Base-by-base conservation (phyloP, 1,139 yeast species). In the Wickerhamomyces sp. region DNA sequence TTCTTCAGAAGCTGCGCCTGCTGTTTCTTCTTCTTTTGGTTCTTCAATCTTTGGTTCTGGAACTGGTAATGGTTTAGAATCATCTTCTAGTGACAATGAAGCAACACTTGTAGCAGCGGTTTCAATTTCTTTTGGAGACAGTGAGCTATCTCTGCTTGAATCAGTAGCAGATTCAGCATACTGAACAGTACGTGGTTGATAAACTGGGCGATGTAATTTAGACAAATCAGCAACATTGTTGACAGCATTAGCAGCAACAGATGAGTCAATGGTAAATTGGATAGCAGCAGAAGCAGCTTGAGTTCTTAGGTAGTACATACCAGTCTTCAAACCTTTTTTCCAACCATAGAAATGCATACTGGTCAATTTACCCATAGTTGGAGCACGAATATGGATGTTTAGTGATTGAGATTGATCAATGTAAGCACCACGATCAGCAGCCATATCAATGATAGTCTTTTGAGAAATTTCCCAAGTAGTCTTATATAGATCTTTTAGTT, bases 391-490 rank as follows among this genome's bases (percentile, higher is more conserved):
- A 70, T 87, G 86, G 57, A 91, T 81, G 67, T 91, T 93, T 76
- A 93, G 73, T 45, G 94, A 82, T 70, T 93, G 98, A 52, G 94
- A 87, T 68, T 93, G 99, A 67, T 93, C 99, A 62, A 93, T 84
- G 68, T 80, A 93, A 30, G 95, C 89, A 40, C 93, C 86, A 61
- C 99, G 79, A 62, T 90, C 98, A 39, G 96, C 96, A 43, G 98
- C 95, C 93, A 93, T 79, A 60, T 91, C 97, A 55, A 93, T 84
- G 51, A 93, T 80, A 14, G 78, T 77, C 69, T 82, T 84, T 65
- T 93, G 99, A 39, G 96, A 81, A 43, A 93, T 78, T 69, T 93
- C 99, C 98, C 99, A 93, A 15, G 90, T 97, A 1, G 99, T 93
- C 70, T 85, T 88, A 73, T 91, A 90, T 42, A 91, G 71, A 9